These are phyloP conservation scores for Nakazawaea ishiwadae DNA, from an alignment of 805 yeast species.

Conservation along the genomic window DNA sequence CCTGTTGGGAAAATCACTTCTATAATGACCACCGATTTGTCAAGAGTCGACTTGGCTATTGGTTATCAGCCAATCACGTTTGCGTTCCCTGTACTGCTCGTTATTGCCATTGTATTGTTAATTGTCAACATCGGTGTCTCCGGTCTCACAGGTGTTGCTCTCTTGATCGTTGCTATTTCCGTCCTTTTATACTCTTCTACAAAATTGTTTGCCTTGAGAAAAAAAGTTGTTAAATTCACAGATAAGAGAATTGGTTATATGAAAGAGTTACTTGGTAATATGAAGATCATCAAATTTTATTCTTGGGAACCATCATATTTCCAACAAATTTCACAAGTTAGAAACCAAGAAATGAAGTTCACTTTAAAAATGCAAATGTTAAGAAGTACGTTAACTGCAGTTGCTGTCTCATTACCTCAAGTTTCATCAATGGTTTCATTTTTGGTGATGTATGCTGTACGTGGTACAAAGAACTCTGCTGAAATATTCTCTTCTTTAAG, in stretches of 20 bases:
- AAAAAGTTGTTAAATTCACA: slow-evolving; percentile 32
- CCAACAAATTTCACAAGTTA: slow-evolving; percentile 28
- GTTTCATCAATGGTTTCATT: slow-evolving; percentile 41
- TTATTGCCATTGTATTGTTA: slow-evolving; percentile 32
- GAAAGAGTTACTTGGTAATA: slow-evolving; percentile 36
- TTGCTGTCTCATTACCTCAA: slow-evolving; percentile 38
- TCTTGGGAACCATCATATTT: slow-evolving; percentile 44
- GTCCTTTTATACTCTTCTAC: slow-evolving; percentile 31
- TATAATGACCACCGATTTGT: slow-evolving; percentile 37
- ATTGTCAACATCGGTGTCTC: slow-evolving; percentile 33
- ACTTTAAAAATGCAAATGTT: slow-evolving; percentile 36
- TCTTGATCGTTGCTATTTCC: slow-evolving; percentile 30
- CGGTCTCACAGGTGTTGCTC: slow-evolving; percentile 36
- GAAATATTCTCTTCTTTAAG: slow-evolving; percentile 38
- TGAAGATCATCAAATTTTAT: slow-evolving; percentile 39
- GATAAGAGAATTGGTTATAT: slow-evolving; percentile 36
- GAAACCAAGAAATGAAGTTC: slow-evolving; percentile 35
- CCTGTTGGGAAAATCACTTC: slow-evolving; percentile 36
- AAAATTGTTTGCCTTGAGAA: slow-evolving; percentile 31
- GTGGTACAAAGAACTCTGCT: slow-evolving; percentile 29
- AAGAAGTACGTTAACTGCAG: slow-evolving; percentile 37
- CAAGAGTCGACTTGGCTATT: slow-evolving; percentile 38
- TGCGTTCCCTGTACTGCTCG: slow-evolving; percentile 38
- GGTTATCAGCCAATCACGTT: slow-evolving; percentile 38
- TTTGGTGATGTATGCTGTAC: slow-evolving; percentile 36